phyloP scores from a whole-genome alignment of 1,284 basidiomycete genomes.

The Megacollybia platyphylla region DNA sequence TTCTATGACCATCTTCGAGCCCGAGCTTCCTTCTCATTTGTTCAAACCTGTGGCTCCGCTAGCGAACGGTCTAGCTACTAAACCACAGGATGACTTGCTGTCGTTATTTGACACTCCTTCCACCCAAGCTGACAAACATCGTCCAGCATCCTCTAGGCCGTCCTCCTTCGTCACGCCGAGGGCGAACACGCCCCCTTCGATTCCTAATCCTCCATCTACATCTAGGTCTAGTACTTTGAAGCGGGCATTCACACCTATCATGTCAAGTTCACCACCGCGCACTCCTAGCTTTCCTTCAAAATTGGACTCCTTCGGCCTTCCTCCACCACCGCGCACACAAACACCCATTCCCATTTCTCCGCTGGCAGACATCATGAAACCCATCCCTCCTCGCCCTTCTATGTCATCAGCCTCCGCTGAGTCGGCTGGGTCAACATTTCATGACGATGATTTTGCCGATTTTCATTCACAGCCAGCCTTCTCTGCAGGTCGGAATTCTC shows the following conservation, averaged over 20 bases:
- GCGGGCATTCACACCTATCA: background rate
- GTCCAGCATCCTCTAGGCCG: too few species aligned
- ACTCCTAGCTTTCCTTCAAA: background rate
- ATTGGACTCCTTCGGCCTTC: conserved; percentile 8
- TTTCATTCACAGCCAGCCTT: conserved; percentile 19
- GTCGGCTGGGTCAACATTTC: conserved; percentile 6
- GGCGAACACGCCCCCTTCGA: too few species aligned
- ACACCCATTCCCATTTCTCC: background rate
- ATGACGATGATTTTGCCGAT: conserved; percentile 24
- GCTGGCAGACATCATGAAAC: conserved; percentile 4
- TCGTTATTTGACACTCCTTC: background rate
- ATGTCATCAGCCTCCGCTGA: background rate
- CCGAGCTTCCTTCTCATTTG: conserved; percentile 29
- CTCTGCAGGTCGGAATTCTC: conserved; percentile 7
- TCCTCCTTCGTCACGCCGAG: too few species aligned
- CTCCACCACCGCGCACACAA: conserved; percentile 12
- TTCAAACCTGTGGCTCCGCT: conserved; percentile 35
- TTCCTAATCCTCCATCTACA: background rate
- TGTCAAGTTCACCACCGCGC: background rate
- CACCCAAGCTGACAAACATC: background rate
- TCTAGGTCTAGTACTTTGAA: background rate
- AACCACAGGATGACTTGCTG: conserved; percentile 1
- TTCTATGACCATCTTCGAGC: conserved; percentile 14
- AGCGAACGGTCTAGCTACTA: conserved; percentile 11
- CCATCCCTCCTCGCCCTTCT: conserved; percentile 1